Base-by-base conservation (phyloP, 495 filamentous ascomycete species). In the Evansstolkia leycettana region DNA sequence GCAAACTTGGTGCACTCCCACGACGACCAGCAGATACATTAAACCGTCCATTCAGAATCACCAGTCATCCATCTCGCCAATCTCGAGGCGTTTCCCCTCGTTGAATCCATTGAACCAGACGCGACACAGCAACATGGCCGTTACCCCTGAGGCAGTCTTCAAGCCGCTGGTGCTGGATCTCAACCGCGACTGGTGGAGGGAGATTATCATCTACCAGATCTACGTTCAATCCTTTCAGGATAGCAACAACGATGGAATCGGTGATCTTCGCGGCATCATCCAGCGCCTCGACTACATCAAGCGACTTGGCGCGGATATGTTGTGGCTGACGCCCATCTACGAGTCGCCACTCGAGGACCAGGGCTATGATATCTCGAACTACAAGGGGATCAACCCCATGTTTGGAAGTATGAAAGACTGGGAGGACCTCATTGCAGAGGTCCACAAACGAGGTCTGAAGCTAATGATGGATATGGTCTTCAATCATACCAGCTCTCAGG, bases 241-340 rank as follows among this genome's bases (percentile, higher is more conserved):
- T 53, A 69, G 65, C 28, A 75, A 80, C 41, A 58, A 54, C 15
- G 75, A 80, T 43, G 78, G 78, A 8, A 60, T 72, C 41, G 77
- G 78, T 13, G 75, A 82, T 47, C 60, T 82, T 17, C 65, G 53
- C n/a, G 78, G 78, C 8, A 72, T 82, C 33, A 72, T 69, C 37
- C 62, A 64, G 24, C 68, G 72, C 42, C 48, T 82, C 16, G 70
- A 75, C 46, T 78, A 82, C 42, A 58, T 82, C 23, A 54, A 70
- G 33, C 39, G 52, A 0, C 60, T 82, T 0, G 77, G 75, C 2
- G 55, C 73, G 7, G 73, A 82, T 47, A 60, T 72, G 14, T 50
- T 82, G 31, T 82, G 78, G 78, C 46, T 78, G 4, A 76, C 68
- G 13, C 79, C 78, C 15, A 64, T 78, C 33, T 77, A 69, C 36